Base-by-base conservation (phyloP, 2,329 filamentous ascomycete species). In the Karstenula rhodostoma region DNA sequence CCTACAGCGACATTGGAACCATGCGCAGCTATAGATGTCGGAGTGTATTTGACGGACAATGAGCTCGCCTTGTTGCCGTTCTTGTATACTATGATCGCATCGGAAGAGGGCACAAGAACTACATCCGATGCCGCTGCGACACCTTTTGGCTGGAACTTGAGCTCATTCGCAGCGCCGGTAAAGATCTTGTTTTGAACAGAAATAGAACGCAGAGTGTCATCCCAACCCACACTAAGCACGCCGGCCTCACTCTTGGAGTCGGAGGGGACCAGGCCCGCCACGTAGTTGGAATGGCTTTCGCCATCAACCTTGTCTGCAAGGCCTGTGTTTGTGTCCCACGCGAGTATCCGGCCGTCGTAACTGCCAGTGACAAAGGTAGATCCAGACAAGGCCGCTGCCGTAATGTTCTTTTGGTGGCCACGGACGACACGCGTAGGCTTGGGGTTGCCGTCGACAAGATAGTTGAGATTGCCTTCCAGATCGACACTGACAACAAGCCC, bases 401-500 rank as follows among this genome's bases (percentile, higher is more conserved):
- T 98, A 71, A 98, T 91, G 71, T 88, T 91, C 83, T 94, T 97
- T 77, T 94, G 92, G 77, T 99, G 95, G 25, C 95, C 94, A 62
- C 94, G 88, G 1, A 99, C 83, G 15, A 94, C 81, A 67, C 85
- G 89, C 56, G 86, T 84, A 0, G 94, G 92, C 59, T 88, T 86
- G 0, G 86, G 81, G 51, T 84, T 90, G 47, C 90, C 91, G 73
- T 92, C 87, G 12, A 87, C 84, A 46, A 98, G 85, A 78, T 99
- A 99, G 77, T 92, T 96, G 61, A 99, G 87, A 75, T 97, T 92
- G 25, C 95, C 95, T 53, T 89, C 89, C 22, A 98, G 85, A 69
- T 93, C 95, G 66, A 98, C 82, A 77, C 92, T 96, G 77, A 99
- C 94, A 65, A 99, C 88, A 61, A 97, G 83, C 32, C 91, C 92